These are phyloP conservation scores for Rutstroemia sp. DNA, from an alignment of 2,329 filamentous ascomycete genomes.

Conservation along the genomic window DNA sequence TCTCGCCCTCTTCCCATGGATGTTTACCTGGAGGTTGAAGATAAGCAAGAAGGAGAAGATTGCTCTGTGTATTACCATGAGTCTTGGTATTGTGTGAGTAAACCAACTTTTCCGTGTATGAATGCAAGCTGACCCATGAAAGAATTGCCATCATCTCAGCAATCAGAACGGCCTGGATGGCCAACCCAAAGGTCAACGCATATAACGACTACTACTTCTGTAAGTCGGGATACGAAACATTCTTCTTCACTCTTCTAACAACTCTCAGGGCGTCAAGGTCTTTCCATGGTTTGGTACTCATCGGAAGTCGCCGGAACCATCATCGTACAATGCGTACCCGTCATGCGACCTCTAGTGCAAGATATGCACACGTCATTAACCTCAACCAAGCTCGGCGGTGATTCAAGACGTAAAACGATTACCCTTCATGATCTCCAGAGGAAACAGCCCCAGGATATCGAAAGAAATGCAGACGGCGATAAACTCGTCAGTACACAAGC, in stretches of 20 bases:
- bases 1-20: conserved; percentile 43
- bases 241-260: not conserved
- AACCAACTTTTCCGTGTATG: not conserved
- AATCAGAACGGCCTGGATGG: conserved; percentile 42
- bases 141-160: conserved; percentile 42
- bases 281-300: conserved; percentile 40
- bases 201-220: conserved; percentile 41
- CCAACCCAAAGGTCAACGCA: conserved; percentile 34
- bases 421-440: not conserved
- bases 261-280: conserved; percentile 34
- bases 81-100: conserved; percentile 39
- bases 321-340: conserved; percentile 47
- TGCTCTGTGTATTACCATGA: conserved; percentile 43
- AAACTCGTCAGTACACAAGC: too few relatives aligned
- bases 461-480: too few relatives aligned
- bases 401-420: not conserved
- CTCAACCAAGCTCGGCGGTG: conserved; percentile 14
- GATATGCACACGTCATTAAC: conserved; percentile 35
- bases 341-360: conserved; percentile 41
- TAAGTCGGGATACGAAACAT: conserved; percentile 2
- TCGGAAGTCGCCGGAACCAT: conserved; percentile 47
- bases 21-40: conserved; percentile 40
- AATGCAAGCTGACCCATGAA: not conserved
- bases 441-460: not conserved
- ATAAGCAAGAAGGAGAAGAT: conserved; percentile 43